Evolutionary conservation across 805 yeast species (phyloP).

Genomic region (Candida alai): DNA sequence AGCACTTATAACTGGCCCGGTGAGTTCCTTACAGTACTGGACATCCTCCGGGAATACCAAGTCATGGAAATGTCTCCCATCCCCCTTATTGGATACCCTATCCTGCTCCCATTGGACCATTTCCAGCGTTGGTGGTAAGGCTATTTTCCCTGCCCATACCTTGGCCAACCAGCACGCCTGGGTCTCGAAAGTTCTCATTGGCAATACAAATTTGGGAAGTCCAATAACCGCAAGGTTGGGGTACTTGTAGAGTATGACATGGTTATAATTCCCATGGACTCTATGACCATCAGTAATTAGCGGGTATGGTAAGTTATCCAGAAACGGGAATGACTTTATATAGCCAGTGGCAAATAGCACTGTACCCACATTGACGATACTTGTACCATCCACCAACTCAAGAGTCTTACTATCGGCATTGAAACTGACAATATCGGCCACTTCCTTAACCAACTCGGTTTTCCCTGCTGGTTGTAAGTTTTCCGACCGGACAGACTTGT

Average conservation of each 20-base stretch:
- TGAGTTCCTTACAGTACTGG: constrained; percentile 46
- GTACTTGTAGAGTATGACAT: constrained; percentile 43
- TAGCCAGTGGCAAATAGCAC: constrained; percentile 40
- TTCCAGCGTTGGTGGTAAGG: constrained; percentile 35
- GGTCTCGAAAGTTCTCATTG: constrained; percentile 48
- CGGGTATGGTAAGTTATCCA: constrained; percentile 13
- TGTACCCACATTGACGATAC: constrained; percentile 21
- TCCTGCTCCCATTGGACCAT: constrained; percentile 30
- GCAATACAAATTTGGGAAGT: constrained; percentile 43
- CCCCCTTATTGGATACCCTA: constrained; percentile 25
- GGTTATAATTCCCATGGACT: constrained; percentile 40
- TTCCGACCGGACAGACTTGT: constrained; percentile 36
- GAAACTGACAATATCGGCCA: constrained; percentile 36
- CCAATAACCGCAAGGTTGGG: constrained; percentile 43
- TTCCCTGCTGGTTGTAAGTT: constrained; percentile 41
- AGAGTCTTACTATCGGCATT: constrained; percentile 29
- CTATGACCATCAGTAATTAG: constrained; percentile 31
- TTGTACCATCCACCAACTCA: constrained; percentile 22
- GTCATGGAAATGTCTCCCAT: constrained; percentile 27
- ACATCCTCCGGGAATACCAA: constrained; percentile 54
- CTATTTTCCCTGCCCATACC: constrained; percentile 38
- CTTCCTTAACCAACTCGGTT: constrained; percentile 39
- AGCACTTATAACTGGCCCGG: constrained; percentile 13
- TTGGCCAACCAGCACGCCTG: constrained; percentile 44
- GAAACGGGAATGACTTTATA: constrained; percentile 32